phyloP scores from a whole-genome alignment of 1,284 basidiomycete genomes.

The Melampsora abietis-canadensis region DNA sequence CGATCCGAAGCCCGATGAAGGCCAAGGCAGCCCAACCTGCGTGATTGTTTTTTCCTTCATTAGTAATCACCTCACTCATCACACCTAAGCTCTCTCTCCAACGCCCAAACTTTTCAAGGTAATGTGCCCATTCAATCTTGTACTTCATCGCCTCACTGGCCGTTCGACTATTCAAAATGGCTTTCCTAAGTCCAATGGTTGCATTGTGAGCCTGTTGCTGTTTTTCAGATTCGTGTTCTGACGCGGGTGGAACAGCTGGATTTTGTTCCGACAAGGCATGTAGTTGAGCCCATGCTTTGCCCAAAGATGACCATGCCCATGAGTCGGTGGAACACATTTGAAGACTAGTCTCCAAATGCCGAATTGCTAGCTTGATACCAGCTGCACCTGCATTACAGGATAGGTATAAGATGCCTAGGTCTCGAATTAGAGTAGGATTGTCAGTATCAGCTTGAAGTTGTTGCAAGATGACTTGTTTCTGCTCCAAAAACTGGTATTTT shows the following conservation, averaged over 20 bases:
- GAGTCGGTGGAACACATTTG: constrained; percentile 29
- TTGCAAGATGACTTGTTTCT: constrained; percentile 23
- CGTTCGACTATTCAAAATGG: constrained; percentile 32
- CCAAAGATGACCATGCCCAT: constrained; percentile 33
- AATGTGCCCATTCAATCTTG: constrained; percentile 37
- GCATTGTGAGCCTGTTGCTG: constrained; percentile 37
- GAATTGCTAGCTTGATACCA: constrained; percentile 35
- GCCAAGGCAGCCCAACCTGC: constrained; percentile 21
- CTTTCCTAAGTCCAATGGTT: constrained; percentile 23
- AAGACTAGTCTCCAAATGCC: constrained; percentile 30
- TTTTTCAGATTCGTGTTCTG: background rate
- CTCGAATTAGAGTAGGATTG: constrained; percentile 19
- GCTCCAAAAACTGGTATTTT: constrained; percentile 23
- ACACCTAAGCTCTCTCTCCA: constrained; percentile 36
- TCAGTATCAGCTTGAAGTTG: constrained; percentile 23
- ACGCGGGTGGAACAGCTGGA: constrained; percentile 4
- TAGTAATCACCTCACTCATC: constrained; percentile 24
- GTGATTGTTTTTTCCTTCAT: constrained; percentile 16
- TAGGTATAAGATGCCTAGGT: constrained; percentile 28
- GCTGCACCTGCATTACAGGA: constrained; percentile 24
- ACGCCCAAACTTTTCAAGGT: constrained; percentile 30
- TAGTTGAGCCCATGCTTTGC: constrained; percentile 27
- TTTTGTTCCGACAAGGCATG: constrained; percentile 24
- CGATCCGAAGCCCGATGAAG: constrained; percentile 18
- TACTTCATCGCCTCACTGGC: constrained; percentile 8